Evolutionary conservation across 2,329 filamentous ascomycete genomes (phyloP).

Genomic region (Colletotrichum kahawae): DNA sequence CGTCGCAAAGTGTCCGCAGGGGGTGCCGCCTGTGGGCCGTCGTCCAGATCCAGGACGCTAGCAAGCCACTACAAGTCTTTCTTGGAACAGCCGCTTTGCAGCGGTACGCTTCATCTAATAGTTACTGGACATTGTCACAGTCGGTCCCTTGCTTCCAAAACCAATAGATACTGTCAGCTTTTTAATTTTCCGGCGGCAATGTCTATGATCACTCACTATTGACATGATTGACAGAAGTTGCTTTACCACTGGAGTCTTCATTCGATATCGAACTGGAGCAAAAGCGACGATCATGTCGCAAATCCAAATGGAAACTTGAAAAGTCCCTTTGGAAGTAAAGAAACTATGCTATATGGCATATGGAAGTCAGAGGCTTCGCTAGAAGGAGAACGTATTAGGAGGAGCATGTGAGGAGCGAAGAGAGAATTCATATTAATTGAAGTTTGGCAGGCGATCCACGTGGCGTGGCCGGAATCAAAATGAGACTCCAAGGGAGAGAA

Average conservation of each 20-base stretch:
- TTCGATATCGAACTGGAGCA: background rate
- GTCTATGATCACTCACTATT: background rate
- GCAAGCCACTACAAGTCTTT: background rate
- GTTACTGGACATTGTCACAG: background rate
- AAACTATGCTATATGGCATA: background rate
- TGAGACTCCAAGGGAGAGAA: background rate
- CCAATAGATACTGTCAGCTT: background rate
- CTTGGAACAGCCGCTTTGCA: background rate
- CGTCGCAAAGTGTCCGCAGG: background rate
- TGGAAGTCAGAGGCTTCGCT: background rate
- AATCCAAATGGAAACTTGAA: background rate
- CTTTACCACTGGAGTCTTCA: background rate
- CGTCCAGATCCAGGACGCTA: background rate
- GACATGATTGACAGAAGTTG: background rate
- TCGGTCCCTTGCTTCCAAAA: background rate
- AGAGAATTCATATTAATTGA: background rate
- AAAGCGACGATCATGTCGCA: background rate
- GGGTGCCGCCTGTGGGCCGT: background rate
- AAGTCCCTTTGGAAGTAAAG: background rate
- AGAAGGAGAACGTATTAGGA: background rate
- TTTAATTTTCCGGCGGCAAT: background rate
- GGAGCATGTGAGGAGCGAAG: background rate
- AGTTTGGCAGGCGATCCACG: background rate
- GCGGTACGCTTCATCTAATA: background rate
- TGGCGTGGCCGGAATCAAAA: background rate